These are phyloP conservation scores for Neonothopanus nambi DNA, from an alignment of 1,284 basidiomycete genomes.

Conservation along the genomic window DNA sequence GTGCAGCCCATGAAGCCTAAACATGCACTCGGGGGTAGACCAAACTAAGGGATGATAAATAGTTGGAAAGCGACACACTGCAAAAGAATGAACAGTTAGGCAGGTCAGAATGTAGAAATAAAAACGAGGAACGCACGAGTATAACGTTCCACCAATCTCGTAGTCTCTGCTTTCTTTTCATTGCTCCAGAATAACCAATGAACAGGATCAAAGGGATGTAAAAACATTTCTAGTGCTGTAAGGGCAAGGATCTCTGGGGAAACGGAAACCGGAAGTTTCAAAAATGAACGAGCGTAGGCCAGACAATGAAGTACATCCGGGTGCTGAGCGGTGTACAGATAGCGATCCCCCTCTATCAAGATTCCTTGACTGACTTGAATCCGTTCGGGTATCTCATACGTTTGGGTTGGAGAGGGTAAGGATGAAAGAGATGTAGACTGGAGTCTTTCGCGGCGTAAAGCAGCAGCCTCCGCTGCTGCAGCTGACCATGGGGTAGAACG, in stretches of 20 bases:
- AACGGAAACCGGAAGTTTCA: conserved; percentile 33
- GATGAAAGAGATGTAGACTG: no score
- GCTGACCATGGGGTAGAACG: conserved; percentile 4
- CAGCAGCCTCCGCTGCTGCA: no score
- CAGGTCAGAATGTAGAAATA: neutral
- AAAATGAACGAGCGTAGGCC: conserved; percentile 30
- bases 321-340: conserved; percentile 26
- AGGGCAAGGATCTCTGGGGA: conserved; percentile 42
- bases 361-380: neutral
- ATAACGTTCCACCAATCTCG: conserved; percentile 39
- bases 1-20: conserved; percentile 9
- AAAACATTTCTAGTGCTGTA: conserved; percentile 44
- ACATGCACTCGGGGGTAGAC: conserved; percentile 9
- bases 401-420: no score
- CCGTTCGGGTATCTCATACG: no score
- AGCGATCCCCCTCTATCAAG: conserved; percentile 8
- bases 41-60: conserved; percentile 12
- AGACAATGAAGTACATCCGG: conserved; percentile 39
- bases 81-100: neutral
- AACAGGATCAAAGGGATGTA: conserved; percentile 37
- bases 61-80: conserved; percentile 9
- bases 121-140: conserved; percentile 35
- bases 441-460: no score
- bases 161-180: conserved; percentile 35
- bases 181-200: conserved; percentile 51